Evolutionary conservation across 805 yeast genomes (phyloP).

Genomic region (Candida gorgasii): DNA sequence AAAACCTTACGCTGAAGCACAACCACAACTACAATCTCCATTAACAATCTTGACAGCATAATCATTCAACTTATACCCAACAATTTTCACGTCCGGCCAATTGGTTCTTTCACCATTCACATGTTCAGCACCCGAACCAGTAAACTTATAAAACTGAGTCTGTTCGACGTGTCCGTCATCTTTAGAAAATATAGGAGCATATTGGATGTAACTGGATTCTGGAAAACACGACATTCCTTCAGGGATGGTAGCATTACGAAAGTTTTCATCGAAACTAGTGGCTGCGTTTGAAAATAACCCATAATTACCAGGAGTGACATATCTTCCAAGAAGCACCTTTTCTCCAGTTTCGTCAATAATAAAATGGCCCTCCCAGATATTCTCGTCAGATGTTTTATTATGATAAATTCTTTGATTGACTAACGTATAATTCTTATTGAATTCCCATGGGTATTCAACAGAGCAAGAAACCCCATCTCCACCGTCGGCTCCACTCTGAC

Average conservation of each 20-base stretch:
- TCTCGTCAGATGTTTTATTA: constrained; percentile 2
- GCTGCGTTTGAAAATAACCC: constrained; percentile 4
- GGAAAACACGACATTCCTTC: constrained; percentile 6
- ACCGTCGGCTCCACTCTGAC: constrained; percentile 15
- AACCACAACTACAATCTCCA: neutral
- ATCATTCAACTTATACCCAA: neutral
- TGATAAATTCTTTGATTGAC: constrained; percentile 3
- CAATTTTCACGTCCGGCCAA: neutral
- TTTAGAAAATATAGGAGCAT: constrained; percentile 7
- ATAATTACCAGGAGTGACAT: constrained; percentile 11
- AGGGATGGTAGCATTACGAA: neutral
- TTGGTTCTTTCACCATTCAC: neutral
- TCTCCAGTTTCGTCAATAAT: constrained; percentile 14
- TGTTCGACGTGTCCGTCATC: constrained; percentile 6
- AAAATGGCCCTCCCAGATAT: constrained; percentile 15
- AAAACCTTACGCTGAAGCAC: too few relatives aligned
- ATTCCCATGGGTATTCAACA: constrained; percentile 13
- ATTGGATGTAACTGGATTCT: constrained; percentile 9
- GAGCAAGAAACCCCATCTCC: constrained; percentile 15
- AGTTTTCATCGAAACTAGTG: constrained; percentile 11
- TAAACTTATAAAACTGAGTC: neutral
- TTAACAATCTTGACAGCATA: neutral
- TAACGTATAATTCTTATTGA: constrained; percentile 14
- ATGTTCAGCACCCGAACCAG: neutral
- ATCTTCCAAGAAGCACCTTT: constrained; percentile 7